These are phyloP conservation scores for Fusarium pseudograminearum DNA, from an alignment of 2,329 filamentous ascomycete genomes.

Conservation along the genomic window DNA sequence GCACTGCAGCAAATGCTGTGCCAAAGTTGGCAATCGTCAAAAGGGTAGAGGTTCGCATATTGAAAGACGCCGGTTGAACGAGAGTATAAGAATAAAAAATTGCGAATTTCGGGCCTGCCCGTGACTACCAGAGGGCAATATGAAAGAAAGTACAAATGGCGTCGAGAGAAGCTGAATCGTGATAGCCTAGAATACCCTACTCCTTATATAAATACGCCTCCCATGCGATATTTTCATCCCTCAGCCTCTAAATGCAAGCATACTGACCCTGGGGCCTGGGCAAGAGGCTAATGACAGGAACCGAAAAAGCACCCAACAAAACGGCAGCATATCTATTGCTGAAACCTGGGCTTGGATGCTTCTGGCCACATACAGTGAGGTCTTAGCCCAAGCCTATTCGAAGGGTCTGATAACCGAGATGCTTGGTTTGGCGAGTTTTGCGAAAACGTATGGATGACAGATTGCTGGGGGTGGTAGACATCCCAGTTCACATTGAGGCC, in stretches of 20 bases:
- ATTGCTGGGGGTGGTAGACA: conserved; percentile 1
- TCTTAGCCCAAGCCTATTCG: conserved; percentile 25
- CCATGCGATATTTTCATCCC: background rate
- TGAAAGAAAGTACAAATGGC: conserved; percentile 29
- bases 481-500: conserved; percentile 24
- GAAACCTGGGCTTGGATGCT: conserved; percentile 19
- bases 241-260: background rate
- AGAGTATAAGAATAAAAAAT: conserved; percentile 23
- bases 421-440: conserved; percentile 33
- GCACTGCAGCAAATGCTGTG: conserved; percentile 34
- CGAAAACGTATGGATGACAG: conserved; percentile 3
- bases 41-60: conserved; percentile 35
- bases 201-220: conserved; percentile 23
- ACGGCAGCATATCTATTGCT: background rate
- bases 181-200: background rate
- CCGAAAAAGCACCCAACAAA: background rate
- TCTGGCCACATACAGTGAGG: conserved; percentile 12
- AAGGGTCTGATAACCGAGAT: conserved; percentile 12
- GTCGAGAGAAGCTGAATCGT: background rate
- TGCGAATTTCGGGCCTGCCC: conserved; percentile 27
- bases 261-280: background rate
- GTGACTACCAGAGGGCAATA: conserved; percentile 16
- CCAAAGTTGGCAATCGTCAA: conserved; percentile 38
- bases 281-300: conserved; percentile 3
- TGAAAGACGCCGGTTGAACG: conserved; percentile 7